Evolutionary conservation across 2,329 filamentous ascomycete genomes (phyloP).

Genomic region (Ceratocystis huliohia): DNA sequence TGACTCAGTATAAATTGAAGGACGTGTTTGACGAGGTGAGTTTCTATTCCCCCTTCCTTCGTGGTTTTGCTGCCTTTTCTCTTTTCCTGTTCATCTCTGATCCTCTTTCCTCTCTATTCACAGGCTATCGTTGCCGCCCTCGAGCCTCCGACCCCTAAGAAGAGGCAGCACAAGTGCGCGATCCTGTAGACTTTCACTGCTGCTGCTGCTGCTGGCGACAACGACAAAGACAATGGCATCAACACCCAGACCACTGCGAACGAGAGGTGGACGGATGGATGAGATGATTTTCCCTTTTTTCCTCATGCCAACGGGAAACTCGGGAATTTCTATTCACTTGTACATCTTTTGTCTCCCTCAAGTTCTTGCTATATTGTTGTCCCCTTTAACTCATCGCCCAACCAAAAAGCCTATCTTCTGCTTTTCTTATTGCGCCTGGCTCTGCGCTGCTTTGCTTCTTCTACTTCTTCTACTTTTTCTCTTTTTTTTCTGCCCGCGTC

Average conservation of each 20-base stretch:
- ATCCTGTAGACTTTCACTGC: slow-evolving; percentile 41
- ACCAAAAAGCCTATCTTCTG: not conserved
- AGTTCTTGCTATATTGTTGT: not conserved
- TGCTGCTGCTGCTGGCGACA: not conserved
- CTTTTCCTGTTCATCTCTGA: not conserved
- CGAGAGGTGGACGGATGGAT: not conserved
- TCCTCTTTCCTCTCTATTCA: not conserved
- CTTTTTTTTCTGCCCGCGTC: not conserved
- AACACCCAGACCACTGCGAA: not conserved
- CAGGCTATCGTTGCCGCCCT: slow-evolving; percentile 92
- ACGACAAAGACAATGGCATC: not conserved
- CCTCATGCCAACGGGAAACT: not conserved
- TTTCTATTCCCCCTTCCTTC: slow-evolving; percentile 15
- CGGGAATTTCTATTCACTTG: too few relatives aligned
- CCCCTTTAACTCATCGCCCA: not conserved
- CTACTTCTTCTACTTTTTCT: not conserved
- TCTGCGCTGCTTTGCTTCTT: not conserved
- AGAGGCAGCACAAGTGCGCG: slow-evolving; percentile 57
- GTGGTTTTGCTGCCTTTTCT: not conserved
- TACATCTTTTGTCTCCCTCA: not conserved
- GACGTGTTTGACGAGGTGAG: slow-evolving; percentile 97
- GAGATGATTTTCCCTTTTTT: not conserved
- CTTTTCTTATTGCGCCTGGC: slow-evolving; percentile 5
- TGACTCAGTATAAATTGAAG: slow-evolving; percentile 97
- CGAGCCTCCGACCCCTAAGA: slow-evolving; percentile 75